phyloP scores from a whole-genome alignment of 768 basidiomycete species.

The Hortiboletus campestris region DNA sequence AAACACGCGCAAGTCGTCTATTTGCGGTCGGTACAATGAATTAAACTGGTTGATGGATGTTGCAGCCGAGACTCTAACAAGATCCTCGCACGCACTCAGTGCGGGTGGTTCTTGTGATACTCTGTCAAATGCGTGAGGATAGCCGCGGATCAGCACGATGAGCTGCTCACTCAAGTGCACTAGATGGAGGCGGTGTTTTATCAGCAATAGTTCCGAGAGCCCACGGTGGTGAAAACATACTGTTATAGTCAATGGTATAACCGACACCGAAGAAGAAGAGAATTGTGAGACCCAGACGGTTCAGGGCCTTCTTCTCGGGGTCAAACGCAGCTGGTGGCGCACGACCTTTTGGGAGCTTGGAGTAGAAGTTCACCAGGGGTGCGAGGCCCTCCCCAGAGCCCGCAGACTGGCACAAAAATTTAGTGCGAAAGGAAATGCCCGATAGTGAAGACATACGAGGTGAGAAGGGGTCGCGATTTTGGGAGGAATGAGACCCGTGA shows the following conservation, averaged over 20 bases:
- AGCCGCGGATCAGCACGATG: neutral
- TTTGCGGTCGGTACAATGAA: slow-evolving; percentile 24
- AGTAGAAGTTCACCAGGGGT: slow-evolving; percentile 93
- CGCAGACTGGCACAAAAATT: slow-evolving; percentile 55
- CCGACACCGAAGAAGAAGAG: slow-evolving; percentile 59
- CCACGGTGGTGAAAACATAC: slow-evolving; percentile 47
- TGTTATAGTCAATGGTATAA: slow-evolving; percentile 88
- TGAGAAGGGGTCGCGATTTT: slow-evolving; percentile 92
- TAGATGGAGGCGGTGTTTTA: slow-evolving; percentile 28
- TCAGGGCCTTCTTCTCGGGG: slow-evolving; percentile 75
- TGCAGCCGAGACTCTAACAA: neutral
- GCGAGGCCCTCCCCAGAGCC: slow-evolving; percentile 78
- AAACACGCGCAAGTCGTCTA: slow-evolving; percentile 23
- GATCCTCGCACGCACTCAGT: slow-evolving; percentile 41
- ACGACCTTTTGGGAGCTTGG: slow-evolving; percentile 90
- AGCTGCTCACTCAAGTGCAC: slow-evolving; percentile 78
- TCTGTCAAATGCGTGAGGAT: slow-evolving; percentile 46
- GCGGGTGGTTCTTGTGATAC: slow-evolving; percentile 90
- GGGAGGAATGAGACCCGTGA: slow-evolving; percentile 84
- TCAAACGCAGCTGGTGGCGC: slow-evolving; percentile 61
- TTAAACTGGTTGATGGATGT: slow-evolving; percentile 8
- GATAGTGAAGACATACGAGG: slow-evolving; percentile 49
- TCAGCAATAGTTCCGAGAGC: slow-evolving; percentile 7
- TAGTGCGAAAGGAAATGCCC: neutral
- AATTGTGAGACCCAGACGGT: slow-evolving; percentile 53